These are phyloP conservation scores for Daldinia loculata DNA, from an alignment of 495 filamentous ascomycete species.

Conservation along the genomic window DNA sequence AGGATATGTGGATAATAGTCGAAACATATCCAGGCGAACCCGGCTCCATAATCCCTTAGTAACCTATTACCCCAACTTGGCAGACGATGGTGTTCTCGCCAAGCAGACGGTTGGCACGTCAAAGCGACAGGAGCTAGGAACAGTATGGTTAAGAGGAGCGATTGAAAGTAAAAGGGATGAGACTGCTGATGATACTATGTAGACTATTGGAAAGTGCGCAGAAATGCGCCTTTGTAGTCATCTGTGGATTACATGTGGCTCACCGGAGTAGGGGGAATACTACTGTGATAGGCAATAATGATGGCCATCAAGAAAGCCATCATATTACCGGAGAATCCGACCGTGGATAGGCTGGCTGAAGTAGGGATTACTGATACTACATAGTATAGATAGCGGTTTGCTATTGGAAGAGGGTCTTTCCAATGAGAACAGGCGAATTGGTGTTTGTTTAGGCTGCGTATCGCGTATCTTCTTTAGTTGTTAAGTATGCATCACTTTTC, in stretches of 20 bases:
- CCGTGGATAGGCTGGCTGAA: not conserved
- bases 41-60: not conserved
- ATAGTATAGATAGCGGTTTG: not conserved
- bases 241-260: not conserved
- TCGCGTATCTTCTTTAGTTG: not conserved
- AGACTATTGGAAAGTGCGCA: not conserved
- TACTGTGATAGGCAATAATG: not conserved
- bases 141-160: not conserved
- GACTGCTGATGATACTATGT: not conserved
- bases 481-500: not conserved
- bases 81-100: constrained; percentile 5
- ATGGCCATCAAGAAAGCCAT: not conserved
- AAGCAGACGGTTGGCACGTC: constrained; percentile 22
- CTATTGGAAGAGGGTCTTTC: not conserved
- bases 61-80: constrained; percentile 35
- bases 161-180: not conserved
- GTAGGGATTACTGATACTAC: not conserved
- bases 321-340: not conserved
- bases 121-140: constrained; percentile 8
- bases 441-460: not conserved
- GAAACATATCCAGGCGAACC: constrained; percentile 16
- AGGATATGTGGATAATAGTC: constrained; percentile 25
- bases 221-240: not conserved
- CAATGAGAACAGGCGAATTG: not conserved
- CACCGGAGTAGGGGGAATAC: not conserved